These are phyloP conservation scores for Aspergillus bridgeri DNA, from an alignment of 495 filamentous ascomycete species.

Conservation along the genomic window DNA sequence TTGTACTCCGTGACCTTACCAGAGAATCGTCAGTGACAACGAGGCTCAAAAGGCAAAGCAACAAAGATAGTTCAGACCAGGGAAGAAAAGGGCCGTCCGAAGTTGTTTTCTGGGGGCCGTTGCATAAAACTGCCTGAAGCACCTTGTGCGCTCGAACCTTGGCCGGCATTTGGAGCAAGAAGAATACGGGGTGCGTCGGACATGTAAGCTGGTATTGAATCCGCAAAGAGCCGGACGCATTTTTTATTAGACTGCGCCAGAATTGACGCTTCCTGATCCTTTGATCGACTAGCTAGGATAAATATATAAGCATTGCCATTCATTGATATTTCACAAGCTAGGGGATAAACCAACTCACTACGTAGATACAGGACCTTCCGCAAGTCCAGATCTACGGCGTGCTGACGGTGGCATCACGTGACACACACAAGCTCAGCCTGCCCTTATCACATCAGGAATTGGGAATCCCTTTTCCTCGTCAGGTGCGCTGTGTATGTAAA, in stretches of 20 bases:
- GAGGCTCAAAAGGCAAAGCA: neutral
- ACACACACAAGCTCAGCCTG: neutral
- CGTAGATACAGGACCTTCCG: neutral
- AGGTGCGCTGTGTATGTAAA: neutral
- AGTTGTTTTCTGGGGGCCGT: slow-evolving; percentile 22
- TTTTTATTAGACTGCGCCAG: neutral
- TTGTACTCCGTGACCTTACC: slow-evolving; percentile 86
- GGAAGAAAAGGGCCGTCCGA: slow-evolving; percentile 81
- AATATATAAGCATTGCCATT: slow-evolving; percentile 14
- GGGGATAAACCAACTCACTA: neutral
- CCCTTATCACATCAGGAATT: too few species aligned
- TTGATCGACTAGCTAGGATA: neutral
- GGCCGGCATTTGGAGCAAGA: neutral
- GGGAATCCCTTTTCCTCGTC: neutral
- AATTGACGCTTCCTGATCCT: neutral
- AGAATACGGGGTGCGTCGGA: neutral
- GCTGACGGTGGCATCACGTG: neutral
- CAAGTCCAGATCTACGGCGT: neutral
- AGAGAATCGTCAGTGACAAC: slow-evolving; percentile 8
- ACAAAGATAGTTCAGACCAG: slow-evolving; percentile 50
- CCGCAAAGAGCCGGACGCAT: slow-evolving; percentile 6
- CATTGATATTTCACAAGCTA: neutral
- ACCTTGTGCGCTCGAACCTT: neutral
- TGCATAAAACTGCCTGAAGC: neutral
- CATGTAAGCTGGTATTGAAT: slow-evolving; percentile 4